Percentiles rank a stretch among this genome's conserved stretches.
These are phyloP conservation scores for Emmonsiellopsis sp. DNA, from an alignment of 2,329 filamentous ascomycete species.

Conservation along the genomic window DNA sequence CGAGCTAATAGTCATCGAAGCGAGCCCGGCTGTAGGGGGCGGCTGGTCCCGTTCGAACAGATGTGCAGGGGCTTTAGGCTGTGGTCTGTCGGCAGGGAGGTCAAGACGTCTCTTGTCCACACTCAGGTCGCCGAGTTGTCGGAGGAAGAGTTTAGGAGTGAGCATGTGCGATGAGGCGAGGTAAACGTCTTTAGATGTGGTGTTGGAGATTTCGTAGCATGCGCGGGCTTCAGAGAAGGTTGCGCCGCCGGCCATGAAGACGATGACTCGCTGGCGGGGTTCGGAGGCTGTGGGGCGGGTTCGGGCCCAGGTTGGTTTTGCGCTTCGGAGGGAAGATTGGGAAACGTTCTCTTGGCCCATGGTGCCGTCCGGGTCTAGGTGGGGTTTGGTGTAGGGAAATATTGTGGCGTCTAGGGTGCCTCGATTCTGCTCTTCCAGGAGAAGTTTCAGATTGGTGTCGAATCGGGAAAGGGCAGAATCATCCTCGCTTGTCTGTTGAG, in stretches of 20 bases:
- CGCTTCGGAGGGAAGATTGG: slow-evolving; percentile 72
- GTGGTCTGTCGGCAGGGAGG: slow-evolving; percentile 70
- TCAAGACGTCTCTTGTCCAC: slow-evolving; percentile 65
- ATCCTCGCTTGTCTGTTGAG: slow-evolving; percentile 49
- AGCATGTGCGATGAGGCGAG: slow-evolving; percentile 89
- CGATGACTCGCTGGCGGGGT: slow-evolving; percentile 79
- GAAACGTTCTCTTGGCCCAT: slow-evolving; percentile 42
- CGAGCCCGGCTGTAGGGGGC: slow-evolving; percentile 24
- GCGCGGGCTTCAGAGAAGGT: slow-evolving; percentile 83
- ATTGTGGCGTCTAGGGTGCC: slow-evolving; percentile 56
- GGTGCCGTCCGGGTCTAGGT: slow-evolving; percentile 39
- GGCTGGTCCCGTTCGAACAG: slow-evolving; percentile 64
- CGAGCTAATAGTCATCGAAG: slow-evolving; percentile 27
- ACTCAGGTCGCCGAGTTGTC: slow-evolving; percentile 72
- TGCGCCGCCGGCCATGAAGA: slow-evolving; percentile 91
- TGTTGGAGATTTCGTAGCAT: slow-evolving; percentile 76
- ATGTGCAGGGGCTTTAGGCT: slow-evolving; percentile 73
- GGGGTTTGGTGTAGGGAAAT: slow-evolving; percentile 67
- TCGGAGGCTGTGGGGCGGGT: slow-evolving; percentile 65
- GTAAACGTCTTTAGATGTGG: slow-evolving; percentile 71
- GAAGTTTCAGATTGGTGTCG: slow-evolving; percentile 68
- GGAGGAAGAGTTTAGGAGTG: slow-evolving; percentile 70
- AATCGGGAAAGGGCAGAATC: slow-evolving; percentile 83
- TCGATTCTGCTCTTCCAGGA: slow-evolving; percentile 65
- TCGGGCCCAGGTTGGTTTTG: slow-evolving; percentile 92